phyloP scores from a whole-genome alignment of 371 early-diverging fungal species.

The Mucor piriformis region DNA sequence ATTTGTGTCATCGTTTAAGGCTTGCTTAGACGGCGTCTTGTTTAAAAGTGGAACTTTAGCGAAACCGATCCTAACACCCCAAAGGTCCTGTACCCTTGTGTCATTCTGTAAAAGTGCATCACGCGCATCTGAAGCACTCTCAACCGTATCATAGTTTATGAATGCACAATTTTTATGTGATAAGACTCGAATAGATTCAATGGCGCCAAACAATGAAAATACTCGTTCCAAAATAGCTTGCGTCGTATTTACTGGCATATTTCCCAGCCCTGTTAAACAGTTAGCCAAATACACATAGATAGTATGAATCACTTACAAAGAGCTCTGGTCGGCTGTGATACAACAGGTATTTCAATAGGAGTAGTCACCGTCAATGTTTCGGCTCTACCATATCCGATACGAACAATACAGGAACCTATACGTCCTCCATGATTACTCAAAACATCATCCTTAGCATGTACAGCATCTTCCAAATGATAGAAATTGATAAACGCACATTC shows the following conservation, averaged over 20 bases:
- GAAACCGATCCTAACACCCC: slow-evolving; percentile 85
- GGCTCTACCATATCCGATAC: slow-evolving; percentile 89
- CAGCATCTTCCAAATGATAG: slow-evolving; percentile 81
- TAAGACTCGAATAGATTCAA: slow-evolving; percentile 95
- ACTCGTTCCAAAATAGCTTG: slow-evolving; percentile 71
- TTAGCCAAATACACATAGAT: background rate
- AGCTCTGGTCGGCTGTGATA: slow-evolving; percentile 45
- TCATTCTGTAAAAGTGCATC: slow-evolving; percentile 86
- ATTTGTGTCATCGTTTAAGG: slow-evolving; percentile 14
- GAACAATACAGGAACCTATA: slow-evolving; percentile 77
- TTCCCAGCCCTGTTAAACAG: slow-evolving; percentile 84
- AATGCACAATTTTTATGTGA: slow-evolving; percentile 97
- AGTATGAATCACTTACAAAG: slow-evolving; percentile 36
- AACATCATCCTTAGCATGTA: slow-evolving; percentile 85
- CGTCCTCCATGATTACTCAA: slow-evolving; percentile 71
- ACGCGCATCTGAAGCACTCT: slow-evolving; percentile 87
- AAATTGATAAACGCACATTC: slow-evolving; percentile 97
- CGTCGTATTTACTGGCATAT: slow-evolving; percentile 80
- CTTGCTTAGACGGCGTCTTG: slow-evolving; percentile 1
- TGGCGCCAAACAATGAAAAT: slow-evolving; percentile 80
- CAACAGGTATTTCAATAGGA: slow-evolving; percentile 8
- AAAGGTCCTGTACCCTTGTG: slow-evolving; percentile 72
- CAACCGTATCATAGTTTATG: slow-evolving; percentile 87
- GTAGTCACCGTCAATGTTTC: slow-evolving; percentile 54
- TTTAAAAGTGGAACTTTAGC: slow-evolving; percentile 75